Conservation (phyloP, 1,284 basidiomycete genomes). For the Gastroboletus turbinatus region DNA sequence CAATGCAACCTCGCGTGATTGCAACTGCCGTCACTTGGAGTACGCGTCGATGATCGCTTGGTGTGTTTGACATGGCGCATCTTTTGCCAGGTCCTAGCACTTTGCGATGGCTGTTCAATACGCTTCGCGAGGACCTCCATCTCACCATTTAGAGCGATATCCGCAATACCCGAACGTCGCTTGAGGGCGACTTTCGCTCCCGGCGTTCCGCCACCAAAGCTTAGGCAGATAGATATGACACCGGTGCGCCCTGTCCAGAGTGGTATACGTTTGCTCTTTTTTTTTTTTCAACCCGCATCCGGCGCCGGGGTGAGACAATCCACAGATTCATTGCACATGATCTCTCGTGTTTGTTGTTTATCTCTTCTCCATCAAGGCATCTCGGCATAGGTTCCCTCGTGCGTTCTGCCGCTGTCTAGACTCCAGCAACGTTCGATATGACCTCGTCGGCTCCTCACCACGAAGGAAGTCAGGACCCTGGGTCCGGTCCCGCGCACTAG, state of each 20-base stretch:
- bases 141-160: constrained; percentile 9
- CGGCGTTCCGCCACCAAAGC: background rate
- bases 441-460: constrained; percentile 2
- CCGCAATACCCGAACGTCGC: constrained; percentile 7
- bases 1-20: constrained; percentile 1
- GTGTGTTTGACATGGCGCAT: constrained; percentile 3
- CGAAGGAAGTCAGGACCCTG: constrained; percentile 10
- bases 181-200: background rate
- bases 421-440: background rate
- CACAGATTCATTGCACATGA: constrained; percentile 12
- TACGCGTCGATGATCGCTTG: constrained; percentile 11
- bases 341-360: constrained; percentile 3
- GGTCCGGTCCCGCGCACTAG: constrained; percentile 17
- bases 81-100: constrained; percentile 9
- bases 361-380: constrained; percentile 5
- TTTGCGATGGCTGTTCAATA: background rate
- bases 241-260: background rate
- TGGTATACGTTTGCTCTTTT: background rate
- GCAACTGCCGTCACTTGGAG: constrained; percentile 12
- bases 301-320: constrained; percentile 5
- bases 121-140: background rate
- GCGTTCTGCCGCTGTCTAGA: background rate
- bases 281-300: constrained; percentile 5
- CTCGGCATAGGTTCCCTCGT: constrained; percentile 20
- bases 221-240: background rate